Conservation (phyloP, 2,329 filamentous ascomycete species). For the Diaporthe velutina region DNA sequence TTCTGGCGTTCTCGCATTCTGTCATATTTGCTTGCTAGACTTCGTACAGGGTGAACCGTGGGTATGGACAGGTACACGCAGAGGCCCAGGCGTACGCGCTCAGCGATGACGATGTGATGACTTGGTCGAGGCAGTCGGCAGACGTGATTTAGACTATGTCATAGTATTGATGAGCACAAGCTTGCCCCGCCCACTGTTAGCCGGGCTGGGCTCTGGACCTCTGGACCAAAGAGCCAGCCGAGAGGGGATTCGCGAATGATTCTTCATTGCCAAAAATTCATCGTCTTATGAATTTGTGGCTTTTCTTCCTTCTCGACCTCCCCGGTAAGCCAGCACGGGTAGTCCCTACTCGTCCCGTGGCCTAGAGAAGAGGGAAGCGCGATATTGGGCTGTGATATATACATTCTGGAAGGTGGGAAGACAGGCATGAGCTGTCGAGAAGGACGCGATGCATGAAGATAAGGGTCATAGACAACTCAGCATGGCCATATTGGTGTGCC, state of each 20-base stretch:
- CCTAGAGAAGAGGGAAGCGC: neutral
- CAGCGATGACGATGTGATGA: constrained; percentile 6
- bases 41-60: neutral
- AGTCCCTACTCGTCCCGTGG: constrained; percentile 11
- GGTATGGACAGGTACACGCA: neutral
- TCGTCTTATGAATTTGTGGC: neutral
- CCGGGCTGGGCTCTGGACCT: neutral
- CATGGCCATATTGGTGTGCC: neutral
- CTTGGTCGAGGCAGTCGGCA: neutral
- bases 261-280: too few relatives aligned
- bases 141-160: constrained; percentile 1
- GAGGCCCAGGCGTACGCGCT: neutral
- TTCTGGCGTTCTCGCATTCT: neutral
- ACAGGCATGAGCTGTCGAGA: constrained; percentile 31
- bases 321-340: constrained; percentile 8
- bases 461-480: constrained; percentile 6
- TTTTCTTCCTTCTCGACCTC: neutral
- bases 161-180: neutral
- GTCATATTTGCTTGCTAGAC: neutral
- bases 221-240: neutral
- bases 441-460: neutral
- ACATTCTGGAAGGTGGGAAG: constrained; percentile 22
- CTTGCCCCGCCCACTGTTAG: constrained; percentile 23
- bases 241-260: neutral
- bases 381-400: constrained; percentile 5